Evolutionary conservation across 108 stramenopile genomes (phyloP), one percentile per base, ranked within the genome.

Genomic region (Mediolabrus comicus): DNA sequence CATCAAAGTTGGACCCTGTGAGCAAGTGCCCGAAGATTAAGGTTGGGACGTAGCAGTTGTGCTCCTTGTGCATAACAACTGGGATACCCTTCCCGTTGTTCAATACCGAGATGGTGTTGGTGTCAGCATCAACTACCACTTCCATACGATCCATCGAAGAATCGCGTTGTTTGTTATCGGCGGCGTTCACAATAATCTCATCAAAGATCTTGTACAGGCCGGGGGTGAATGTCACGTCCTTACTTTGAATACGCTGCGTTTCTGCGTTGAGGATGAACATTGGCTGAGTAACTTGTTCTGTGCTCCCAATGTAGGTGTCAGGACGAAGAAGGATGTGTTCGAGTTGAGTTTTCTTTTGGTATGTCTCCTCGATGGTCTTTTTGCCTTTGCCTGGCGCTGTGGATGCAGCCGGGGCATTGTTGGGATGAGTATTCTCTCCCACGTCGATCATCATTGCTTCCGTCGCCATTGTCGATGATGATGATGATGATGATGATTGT

Each of bases 111-210:
- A 99, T 97, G 19, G 69, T 64, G 39, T 88, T 88, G 31, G 58
- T 60, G 16, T 62, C 87, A 0, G 72, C 67, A 65, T 97, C 84
- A 53, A 98, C 85, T 4, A 39, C 69, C 32, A 99, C 90, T 39
- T 98, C 96, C 38, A 99, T 85, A 68, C 81, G 82, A 79, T 95
- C 88, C 98, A 98, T 98, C 16, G 88, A 78, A 25, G 92, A 81
- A 87, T 99, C 97, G 24, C 99, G 96, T 82, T 99, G 98, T 82
- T 99, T 99, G 90, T 99, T 99, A 80, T 99, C 99, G 1, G 97
- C 92, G 25, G 99, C 99, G 77, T 99, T 99, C 35, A 99, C 98
- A 27, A 99, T 80, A 72, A 99, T 99, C 84, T 99, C 99, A 73
- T 99, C 99, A 71, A 98, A 99, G 64, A 99, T 99, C 74, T 99